Percentiles rank a stretch among this genome's conserved stretches.
These are phyloP conservation scores for Nicotiana sylvestris DNA, from an alignment of 257 asterid species.

Conservation along the genomic window DNA sequence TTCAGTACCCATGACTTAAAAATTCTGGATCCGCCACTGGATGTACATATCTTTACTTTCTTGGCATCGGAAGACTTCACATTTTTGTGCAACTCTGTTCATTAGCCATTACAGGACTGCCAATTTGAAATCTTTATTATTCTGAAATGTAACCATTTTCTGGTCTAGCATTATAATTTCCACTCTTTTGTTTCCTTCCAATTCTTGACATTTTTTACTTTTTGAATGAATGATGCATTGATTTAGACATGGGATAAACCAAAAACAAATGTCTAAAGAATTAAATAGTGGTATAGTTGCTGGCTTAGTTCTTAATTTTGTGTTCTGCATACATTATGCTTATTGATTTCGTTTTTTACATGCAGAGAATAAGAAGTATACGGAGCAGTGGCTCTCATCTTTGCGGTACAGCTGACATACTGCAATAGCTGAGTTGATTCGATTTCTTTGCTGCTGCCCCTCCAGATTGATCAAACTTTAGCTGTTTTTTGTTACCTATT, in stretches of 20 bases:
- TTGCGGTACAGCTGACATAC: constrained; percentile 22
- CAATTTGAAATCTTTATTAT: neutral
- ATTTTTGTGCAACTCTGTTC: neutral
- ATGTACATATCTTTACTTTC: neutral
- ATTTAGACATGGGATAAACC: neutral
- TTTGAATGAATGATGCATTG: neutral
- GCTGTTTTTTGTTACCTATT: neutral
- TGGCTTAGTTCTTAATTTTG: neutral
- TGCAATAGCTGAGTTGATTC: neutral
- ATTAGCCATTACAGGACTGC: neutral
- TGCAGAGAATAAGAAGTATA: constrained; percentile 37
- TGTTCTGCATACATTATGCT: neutral
- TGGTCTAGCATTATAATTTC: neutral
- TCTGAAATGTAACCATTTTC: neutral
- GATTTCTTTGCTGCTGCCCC: neutral
- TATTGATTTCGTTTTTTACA: neutral
- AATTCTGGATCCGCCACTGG: too few relatives aligned
- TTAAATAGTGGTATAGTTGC: neutral
- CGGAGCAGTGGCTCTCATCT: constrained; percentile 45
- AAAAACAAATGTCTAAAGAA: neutral
- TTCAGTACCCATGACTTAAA: too few relatives aligned
- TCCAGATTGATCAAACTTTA: constrained; percentile 6
- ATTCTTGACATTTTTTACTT: neutral
- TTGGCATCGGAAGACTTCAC: neutral
- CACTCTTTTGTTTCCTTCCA: neutral